Evolutionary conservation across 768 basidiomycete genomes (phyloP).

Genomic region (Tricholoma sp.): DNA sequence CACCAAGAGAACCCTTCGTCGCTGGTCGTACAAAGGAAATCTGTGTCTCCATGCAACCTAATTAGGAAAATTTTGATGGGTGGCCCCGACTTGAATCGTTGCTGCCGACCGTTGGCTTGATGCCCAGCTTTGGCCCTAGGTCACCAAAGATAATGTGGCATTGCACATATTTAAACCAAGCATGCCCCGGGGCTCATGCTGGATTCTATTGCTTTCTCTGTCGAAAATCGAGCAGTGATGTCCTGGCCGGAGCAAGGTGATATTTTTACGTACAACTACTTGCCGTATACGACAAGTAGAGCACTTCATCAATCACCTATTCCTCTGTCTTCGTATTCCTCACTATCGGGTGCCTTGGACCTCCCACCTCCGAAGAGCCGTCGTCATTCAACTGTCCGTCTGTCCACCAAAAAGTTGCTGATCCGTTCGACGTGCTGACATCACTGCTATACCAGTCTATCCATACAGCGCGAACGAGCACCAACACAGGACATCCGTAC

Average conservation of each 20-base stretch:
- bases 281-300: background rate
- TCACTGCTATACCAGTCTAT: slow-evolving; percentile 2
- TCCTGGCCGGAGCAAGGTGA: slow-evolving; percentile 5
- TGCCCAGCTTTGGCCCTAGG: slow-evolving; percentile 7
- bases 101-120: background rate
- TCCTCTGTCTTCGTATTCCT: slow-evolving; percentile 16
- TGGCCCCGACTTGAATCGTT: background rate
- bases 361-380: background rate
- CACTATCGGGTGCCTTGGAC: slow-evolving; percentile 16
- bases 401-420: background rate
- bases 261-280: background rate
- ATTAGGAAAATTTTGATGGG: slow-evolving; percentile 4
- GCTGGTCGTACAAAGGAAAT: background rate
- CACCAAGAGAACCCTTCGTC: background rate
- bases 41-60: background rate
- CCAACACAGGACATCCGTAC: slow-evolving; percentile 2
- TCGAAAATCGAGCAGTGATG: background rate
- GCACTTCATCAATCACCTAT: slow-evolving; percentile 4
- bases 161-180: slow-evolving; percentile 1
- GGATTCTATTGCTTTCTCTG: background rate
- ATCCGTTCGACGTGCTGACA: background rate
- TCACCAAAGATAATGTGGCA: slow-evolving; percentile 6
- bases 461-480: background rate
- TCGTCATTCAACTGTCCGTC: slow-evolving; percentile 5
- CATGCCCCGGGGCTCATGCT: background rate